Base-by-base conservation (phyloP, 1,284 basidiomycete genomes). In the Malassezia arunalokei region DNA sequence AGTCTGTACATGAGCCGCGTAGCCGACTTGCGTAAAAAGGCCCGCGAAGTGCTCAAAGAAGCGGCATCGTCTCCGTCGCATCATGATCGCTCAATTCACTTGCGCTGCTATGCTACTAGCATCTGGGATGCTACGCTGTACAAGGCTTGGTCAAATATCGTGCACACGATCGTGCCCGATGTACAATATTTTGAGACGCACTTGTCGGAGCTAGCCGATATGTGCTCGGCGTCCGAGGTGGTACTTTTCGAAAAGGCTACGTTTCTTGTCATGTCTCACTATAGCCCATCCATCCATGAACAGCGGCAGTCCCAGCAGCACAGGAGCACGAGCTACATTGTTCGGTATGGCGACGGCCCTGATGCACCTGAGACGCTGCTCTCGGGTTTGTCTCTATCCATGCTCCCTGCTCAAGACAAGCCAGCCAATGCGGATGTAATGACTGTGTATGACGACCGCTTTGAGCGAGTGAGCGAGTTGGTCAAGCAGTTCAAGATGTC, bases 121-220 rank as follows among this genome's bases (percentile, higher is more conserved):
- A 98, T 98, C 60, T 95, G 91, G 77, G 91, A 99, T 73, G 92
- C 98, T 75, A 90, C 86, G 59, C 76, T 99, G 42, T 99, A 98
- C 78, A 87, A 95, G 87, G 92, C 94, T 8, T 98, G 92, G 94
- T 96, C 94, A 27, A 83, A 83, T 57, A 94, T 99, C 60, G 89
- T 99, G 7, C 89, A 95, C 67, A 89, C 88, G 8, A 80, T 96
- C 58, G 94, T 98, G 51, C 94, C 94, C 2, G 94, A 96, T 60
- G 85, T 90, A 31, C 77, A 82, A n/a, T 82, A 87, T 37, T 83
- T 99, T 37, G 84, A 85, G 8, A 81, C 80, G 52, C 89, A 96
- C 66, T 79, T 99, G 6, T 80, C 83, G 8, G 85, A 83, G 43
- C 83, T 98, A 54, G 85, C 89, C 9, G 79, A 82, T 42, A 83